Evolutionary conservation across 306 rosid species (phyloP), one percentile per base, ranked within the genome.

Genomic region (Prunus dulcis): DNA sequence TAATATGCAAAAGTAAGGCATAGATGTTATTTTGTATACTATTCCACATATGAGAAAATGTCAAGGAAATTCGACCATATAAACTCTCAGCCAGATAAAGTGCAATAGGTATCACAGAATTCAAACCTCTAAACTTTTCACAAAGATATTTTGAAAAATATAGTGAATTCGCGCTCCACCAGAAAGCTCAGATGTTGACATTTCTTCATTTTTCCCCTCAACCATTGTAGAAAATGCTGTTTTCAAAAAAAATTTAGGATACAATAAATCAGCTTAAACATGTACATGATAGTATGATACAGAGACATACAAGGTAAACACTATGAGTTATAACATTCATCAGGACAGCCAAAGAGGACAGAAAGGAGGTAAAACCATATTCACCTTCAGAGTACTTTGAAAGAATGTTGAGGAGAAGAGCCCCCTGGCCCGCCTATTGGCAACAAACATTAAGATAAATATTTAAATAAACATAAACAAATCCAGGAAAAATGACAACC

Each of bases 101-200:
- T 27, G 32, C 62, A 69, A 34, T 43, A 23, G 57, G 14, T 58
- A 69, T 76, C 51, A 50, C 23, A 80, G 57, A 76, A 63, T 51
- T 41, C 67, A 63, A 83, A 96, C 99, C 99, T 96, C 98, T 76
- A 96, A 86, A 88, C 99, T 96, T 79, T 75, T 91, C 84, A 92
- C 99, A 43, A 92, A 96, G 78, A 96, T 92, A 65, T 91, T 87
- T 70, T 96, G 99, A 78, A 96, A 96, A 78, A 96, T 92, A 73
- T 96, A 92, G 79, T 91, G 99, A 77, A 96, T 91, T 72, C 99
- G 88, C 0, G 99, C 97, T 81, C 98, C 99, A 51, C 98, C 99
- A 68, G 97, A 89, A 65, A 96, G 84, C 86, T 92, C 98, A 58
- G 93, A 82, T 62, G 99, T 96, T 19, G 96, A 88, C 99, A 96